A percentile compares a stretch with the other conserved stretches of the same genome.
Evolutionary conservation across 768 basidiomycete species (phyloP).

Genomic region (Daedalea quercina): DNA sequence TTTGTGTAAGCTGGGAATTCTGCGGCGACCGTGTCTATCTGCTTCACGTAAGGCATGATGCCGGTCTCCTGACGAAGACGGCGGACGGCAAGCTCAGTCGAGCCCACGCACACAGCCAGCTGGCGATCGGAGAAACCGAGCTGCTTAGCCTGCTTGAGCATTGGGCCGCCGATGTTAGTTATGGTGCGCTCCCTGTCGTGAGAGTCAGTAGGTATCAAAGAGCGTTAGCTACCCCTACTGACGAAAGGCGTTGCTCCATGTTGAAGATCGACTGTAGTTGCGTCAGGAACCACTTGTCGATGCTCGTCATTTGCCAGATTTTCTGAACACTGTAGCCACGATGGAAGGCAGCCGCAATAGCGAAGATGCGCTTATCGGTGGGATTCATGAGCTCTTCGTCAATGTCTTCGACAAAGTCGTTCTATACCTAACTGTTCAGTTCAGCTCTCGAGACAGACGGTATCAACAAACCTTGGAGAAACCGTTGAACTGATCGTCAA

Average conservation of each 20-base stretch:
- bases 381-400: conserved; percentile 92
- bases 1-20: conserved; percentile 99
- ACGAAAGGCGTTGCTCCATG: conserved; percentile 77
- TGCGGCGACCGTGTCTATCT: conserved; percentile 98
- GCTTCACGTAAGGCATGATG: conserved; percentile 91
- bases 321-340: conserved; percentile 92
- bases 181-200: conserved; percentile 51
- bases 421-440: conserved; percentile 35
- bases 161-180: conserved; percentile 50
- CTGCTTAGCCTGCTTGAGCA: conserved; percentile 83
- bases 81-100: conserved; percentile 91
- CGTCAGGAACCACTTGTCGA: conserved; percentile 97
- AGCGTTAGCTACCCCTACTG: conserved; percentile 23
- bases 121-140: conserved; percentile 95
- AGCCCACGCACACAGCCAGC: conserved; percentile 74
- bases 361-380: conserved; percentile 95
- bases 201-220: background rate
- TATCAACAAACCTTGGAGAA: conserved; percentile 71
- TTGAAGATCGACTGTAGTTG: conserved; percentile 78
- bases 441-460: background rate
- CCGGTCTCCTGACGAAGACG: conserved; percentile 78
- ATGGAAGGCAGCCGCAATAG: conserved; percentile 91
- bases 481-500: conserved; percentile 91
- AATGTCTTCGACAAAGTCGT: conserved; percentile 82
- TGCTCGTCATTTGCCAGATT: conserved; percentile 96